Evolutionary conservation across 78 protist genomes (phyloP).

Genomic region (Chrysochromulina parva): DNA sequence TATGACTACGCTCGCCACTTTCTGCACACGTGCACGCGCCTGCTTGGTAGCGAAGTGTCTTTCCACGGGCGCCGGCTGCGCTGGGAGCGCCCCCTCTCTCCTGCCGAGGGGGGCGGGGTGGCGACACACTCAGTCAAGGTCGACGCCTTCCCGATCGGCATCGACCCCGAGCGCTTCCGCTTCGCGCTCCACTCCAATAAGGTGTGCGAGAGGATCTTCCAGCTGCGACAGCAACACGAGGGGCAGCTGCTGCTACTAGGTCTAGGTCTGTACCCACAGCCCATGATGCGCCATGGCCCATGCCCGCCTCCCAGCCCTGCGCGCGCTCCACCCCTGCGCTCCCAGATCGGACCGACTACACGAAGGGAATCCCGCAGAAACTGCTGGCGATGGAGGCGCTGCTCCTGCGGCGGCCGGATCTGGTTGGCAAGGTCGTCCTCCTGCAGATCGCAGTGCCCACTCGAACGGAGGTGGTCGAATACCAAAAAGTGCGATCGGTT

Average conservation of each 20-base stretch:
- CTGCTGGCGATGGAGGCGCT: slow-evolving; percentile 74
- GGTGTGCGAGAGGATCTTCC: not conserved
- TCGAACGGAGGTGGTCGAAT: slow-evolving; percentile 31
- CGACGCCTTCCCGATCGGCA: slow-evolving; percentile 43
- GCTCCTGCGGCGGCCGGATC: slow-evolving; percentile 57
- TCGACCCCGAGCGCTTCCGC: slow-evolving; percentile 26
- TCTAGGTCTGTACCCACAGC: too few species aligned
- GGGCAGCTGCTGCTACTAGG: too few species aligned
- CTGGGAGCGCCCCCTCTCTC: not conserved
- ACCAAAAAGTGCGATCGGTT: not conserved
- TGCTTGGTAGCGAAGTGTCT: slow-evolving; percentile 51
- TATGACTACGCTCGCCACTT: slow-evolving; percentile 81
- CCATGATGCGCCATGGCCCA: too few species aligned
- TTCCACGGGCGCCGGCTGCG: not conserved
- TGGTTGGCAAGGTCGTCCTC: slow-evolving; percentile 37
- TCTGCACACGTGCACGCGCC: slow-evolving; percentile 59
- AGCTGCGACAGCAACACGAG: not conserved
- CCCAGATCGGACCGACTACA: too few species aligned
- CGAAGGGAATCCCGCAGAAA: slow-evolving; percentile 82
- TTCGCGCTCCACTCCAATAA: not conserved
- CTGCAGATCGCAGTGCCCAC: slow-evolving; percentile 59
- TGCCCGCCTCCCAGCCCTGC: too few species aligned
- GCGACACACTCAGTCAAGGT: not conserved
- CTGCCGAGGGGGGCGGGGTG: not conserved
- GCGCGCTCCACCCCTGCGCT: too few species aligned